These are phyloP conservation scores for Yueomyces sp. DNA, from an alignment of 805 yeast genomes.

Conservation along the genomic window DNA sequence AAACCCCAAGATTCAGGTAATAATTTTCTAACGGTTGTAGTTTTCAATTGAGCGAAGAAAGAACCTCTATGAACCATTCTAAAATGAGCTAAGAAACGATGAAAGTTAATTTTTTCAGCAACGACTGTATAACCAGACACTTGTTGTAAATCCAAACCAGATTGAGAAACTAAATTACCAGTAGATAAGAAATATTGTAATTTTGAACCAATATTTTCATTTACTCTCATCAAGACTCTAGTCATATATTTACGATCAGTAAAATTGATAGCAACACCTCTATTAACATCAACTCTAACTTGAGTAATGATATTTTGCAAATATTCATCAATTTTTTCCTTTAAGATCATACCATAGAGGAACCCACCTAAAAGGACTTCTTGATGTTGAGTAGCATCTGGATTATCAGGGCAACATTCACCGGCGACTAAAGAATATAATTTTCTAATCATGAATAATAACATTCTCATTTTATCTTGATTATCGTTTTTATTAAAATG, in stretches of 20 bases:
- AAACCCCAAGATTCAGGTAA: constrained; percentile 99
- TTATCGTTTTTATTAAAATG: constrained; percentile 50
- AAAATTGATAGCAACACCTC: constrained; percentile 75
- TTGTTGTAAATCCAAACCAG: constrained; percentile 96
- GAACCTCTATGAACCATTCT: constrained; percentile 99
- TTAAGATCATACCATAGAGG: constrained; percentile 89
- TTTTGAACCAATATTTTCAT: constrained; percentile 91
- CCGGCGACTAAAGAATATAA: constrained; percentile 91
- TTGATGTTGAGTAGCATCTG: constrained; percentile 98
- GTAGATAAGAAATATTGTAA: constrained; percentile 90
- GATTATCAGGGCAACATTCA: constrained; percentile 93
- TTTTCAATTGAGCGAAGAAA: constrained; percentile 93
- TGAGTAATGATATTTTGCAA: constrained; percentile 59
- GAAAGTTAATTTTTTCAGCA: constrained; percentile 95
- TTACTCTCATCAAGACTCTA: constrained; percentile 62
- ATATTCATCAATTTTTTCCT: constrained; percentile 93
- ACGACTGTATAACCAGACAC: constrained; percentile 97
- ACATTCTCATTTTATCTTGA: constrained; percentile 72
- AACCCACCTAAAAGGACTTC: constrained; percentile 93
- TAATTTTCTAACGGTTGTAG: constrained; percentile 91
- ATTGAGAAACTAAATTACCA: constrained; percentile 92
- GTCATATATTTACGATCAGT: constrained; percentile 71
- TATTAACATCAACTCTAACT: constrained; percentile 63
- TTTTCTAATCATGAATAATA: constrained; percentile 90
- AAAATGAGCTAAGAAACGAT: constrained; percentile 95